A percentile compares a stretch with the other conserved stretches of the same genome.
Evolutionary conservation across 768 basidiomycete genomes (phyloP).

Genomic region (Saitozyma sp.): DNA sequence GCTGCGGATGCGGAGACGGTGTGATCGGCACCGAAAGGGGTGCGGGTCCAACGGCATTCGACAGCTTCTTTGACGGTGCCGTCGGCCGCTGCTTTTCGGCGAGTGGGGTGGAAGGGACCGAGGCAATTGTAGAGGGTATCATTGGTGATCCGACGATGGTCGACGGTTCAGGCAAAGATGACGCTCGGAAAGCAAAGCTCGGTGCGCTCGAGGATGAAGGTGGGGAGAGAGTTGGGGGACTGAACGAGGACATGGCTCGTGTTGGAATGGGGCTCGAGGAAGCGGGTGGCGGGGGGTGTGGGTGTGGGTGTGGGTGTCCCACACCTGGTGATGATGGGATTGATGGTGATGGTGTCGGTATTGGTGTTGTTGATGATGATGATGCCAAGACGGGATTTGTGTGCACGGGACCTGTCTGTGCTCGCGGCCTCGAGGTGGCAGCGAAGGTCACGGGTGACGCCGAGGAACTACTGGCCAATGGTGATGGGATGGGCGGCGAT

Average conservation of each 20-base stretch:
- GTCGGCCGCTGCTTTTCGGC: not conserved
- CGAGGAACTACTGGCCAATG: no score
- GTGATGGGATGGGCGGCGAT: no score
- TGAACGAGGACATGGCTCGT: no score
- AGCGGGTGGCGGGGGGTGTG: no score
- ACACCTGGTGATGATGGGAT: constrained; percentile 1
- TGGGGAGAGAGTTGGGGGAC: not conserved
- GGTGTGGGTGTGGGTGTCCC: no score
- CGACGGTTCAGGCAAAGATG: no score
- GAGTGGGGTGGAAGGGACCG: no score
- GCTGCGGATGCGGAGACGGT: constrained; percentile 3
- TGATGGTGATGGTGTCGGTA: not conserved
- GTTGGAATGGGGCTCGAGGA: no score
- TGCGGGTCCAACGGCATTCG: not conserved
- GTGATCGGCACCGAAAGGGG: constrained; percentile 13
- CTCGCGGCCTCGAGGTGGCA: not conserved
- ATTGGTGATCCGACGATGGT: no score
- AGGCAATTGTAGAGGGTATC: no score
- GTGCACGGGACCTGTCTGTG: not conserved
- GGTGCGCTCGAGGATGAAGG: constrained; percentile 1
- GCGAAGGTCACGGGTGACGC: no score
- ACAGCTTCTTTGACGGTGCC: constrained; percentile 16
- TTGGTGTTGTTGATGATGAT: not conserved
- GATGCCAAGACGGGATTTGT: not conserved
- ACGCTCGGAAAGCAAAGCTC: no score